Evolutionary conservation across 345 rosid genomes (phyloP).

Genomic region (Arabidopsis arenosa): DNA sequence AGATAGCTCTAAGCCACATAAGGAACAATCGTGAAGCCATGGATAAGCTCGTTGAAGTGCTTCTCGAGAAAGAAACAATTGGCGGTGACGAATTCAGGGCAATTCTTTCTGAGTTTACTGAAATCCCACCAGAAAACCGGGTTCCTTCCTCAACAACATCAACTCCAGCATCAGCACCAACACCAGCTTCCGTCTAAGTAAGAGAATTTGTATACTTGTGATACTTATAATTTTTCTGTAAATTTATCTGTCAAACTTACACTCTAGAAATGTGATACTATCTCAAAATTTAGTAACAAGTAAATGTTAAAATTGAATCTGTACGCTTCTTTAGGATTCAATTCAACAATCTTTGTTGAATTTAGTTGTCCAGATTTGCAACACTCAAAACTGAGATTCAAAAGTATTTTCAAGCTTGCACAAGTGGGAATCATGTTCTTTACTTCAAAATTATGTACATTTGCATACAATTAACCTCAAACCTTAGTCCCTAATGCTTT

Average conservation of each 20-base stretch:
- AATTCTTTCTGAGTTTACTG: slow-evolving; percentile 87
- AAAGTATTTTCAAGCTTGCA: background rate
- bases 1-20: slow-evolving; percentile 77
- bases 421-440: slow-evolving; percentile 4
- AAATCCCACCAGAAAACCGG: slow-evolving; percentile 81
- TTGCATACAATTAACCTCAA: slow-evolving; percentile 6
- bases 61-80: slow-evolving; percentile 92
- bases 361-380: background rate
- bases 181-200: slow-evolving; percentile 49
- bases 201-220: slow-evolving; percentile 39
- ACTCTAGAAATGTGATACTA: slow-evolving; percentile 29
- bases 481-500: background rate
- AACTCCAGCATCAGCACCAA: slow-evolving; percentile 58
- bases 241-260: slow-evolving; percentile 30
- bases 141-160: slow-evolving; percentile 55
- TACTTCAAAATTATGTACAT: slow-evolving; percentile 22
- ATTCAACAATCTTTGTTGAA: background rate
- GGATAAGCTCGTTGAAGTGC: slow-evolving; percentile 92
- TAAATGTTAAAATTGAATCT: slow-evolving; percentile 33
- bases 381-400: background rate
- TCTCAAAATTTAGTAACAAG: slow-evolving; percentile 32
- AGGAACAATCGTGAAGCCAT: slow-evolving; percentile 95
- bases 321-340: background rate
- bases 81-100: slow-evolving; percentile 91
- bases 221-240: slow-evolving; percentile 33